A percentile compares a stretch with the other conserved stretches of the same genome.
These are phyloP conservation scores for Cladosporium oxysporum DNA, from an alignment of 2,329 filamentous ascomycete species.

Conservation along the genomic window DNA sequence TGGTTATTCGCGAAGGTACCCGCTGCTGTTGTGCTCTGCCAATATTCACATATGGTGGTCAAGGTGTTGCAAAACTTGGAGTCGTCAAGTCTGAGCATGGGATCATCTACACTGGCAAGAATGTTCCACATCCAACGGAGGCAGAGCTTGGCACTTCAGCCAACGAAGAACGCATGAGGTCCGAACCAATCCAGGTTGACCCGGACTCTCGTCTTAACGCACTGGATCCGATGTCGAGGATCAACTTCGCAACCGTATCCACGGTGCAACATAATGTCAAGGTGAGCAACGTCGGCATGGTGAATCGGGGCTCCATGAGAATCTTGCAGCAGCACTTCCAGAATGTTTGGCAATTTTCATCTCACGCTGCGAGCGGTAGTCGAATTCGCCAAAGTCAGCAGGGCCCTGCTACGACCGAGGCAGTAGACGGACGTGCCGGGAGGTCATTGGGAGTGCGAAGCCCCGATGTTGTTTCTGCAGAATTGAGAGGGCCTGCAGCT, in stretches of 20 bases:
- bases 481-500: too few species aligned
- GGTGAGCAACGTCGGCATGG: neutral
- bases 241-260: slow-evolving; percentile 25
- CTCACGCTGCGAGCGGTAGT: too few species aligned
- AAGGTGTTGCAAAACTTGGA: slow-evolving; percentile 25
- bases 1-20: slow-evolving; percentile 26
- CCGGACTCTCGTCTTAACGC: slow-evolving; percentile 8
- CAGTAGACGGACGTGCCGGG: too few species aligned
- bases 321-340: neutral
- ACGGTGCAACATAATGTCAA: slow-evolving; percentile 30
- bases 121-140: neutral
- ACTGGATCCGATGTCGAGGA: slow-evolving; percentile 22
- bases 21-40: slow-evolving; percentile 27
- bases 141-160: neutral
- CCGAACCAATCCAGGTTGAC: slow-evolving; percentile 24
- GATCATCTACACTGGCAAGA: slow-evolving; percentile 26
- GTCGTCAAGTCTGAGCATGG: slow-evolving; percentile 27
- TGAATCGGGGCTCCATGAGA: neutral
- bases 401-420: too few species aligned
- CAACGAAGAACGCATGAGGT: slow-evolving; percentile 21
- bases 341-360: neutral
- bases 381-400: too few species aligned
- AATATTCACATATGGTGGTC: slow-evolving; percentile 29
- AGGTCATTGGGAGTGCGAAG: too few species aligned
- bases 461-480: too few species aligned